phyloP scores from a whole-genome alignment of 2,329 filamentous ascomycete species.

The Onygenales sp. region DNA sequence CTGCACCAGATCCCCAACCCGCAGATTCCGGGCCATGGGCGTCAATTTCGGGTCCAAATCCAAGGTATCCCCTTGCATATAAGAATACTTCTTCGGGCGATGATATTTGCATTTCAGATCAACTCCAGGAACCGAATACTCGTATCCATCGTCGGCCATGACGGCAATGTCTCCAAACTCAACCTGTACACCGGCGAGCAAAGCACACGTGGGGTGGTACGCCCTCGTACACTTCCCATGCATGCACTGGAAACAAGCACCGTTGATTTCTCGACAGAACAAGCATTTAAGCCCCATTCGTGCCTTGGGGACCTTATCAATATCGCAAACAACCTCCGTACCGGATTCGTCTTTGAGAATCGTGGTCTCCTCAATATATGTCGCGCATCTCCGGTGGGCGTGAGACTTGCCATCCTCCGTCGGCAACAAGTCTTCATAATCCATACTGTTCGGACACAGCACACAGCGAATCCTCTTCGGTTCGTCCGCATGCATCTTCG shows the following conservation, averaged over 20 bases:
- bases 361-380: constrained; percentile 86
- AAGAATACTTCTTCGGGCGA: constrained; percentile 74
- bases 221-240: constrained; percentile 87
- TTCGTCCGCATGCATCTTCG: constrained; percentile 62
- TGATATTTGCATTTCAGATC: constrained; percentile 95
- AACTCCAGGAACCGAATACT: constrained; percentile 85
- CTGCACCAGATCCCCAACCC: constrained; percentile 70
- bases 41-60: constrained; percentile 62
- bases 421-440: constrained; percentile 68
- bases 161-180: constrained; percentile 79
- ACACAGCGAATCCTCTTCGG: constrained; percentile 72
- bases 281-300: constrained; percentile 88
- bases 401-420: constrained; percentile 75
- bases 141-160: constrained; percentile 79
- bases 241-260: constrained; percentile 95
- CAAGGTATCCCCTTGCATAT: constrained; percentile 56
- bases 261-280: constrained; percentile 86
- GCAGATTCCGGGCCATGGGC: constrained; percentile 58
- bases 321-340: constrained; percentile 65
- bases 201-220: constrained; percentile 91
- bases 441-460: constrained; percentile 83
- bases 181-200: constrained; percentile 82
- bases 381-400: constrained; percentile 79
- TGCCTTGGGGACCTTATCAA: constrained; percentile 73
- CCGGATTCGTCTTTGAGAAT: constrained; percentile 61